Conservation (phyloP, 1,284 basidiomycete genomes). For the Moesziomyces sp. region DNA sequence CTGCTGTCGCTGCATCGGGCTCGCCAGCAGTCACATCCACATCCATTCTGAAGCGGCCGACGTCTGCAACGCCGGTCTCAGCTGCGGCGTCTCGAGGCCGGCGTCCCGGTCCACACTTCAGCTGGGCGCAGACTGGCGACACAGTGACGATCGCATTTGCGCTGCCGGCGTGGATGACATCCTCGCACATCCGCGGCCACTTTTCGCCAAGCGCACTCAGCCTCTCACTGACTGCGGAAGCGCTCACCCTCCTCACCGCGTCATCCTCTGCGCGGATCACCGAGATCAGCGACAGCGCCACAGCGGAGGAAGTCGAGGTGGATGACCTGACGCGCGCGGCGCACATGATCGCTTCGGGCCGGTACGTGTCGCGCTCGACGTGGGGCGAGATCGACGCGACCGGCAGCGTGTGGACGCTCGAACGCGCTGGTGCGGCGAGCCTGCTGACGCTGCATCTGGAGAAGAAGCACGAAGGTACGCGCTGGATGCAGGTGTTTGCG, state of each 20-base stretch:
- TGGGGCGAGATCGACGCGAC: slow-evolving; percentile 57
- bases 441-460: slow-evolving; percentile 58
- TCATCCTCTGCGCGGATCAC: slow-evolving; percentile 71
- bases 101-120: slow-evolving; percentile 71
- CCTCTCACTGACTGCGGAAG: slow-evolving; percentile 73
- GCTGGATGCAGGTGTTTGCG: slow-evolving; percentile 85
- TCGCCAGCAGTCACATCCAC: no score
- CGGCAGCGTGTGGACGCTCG: slow-evolving; percentile 56
- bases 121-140: slow-evolving; percentile 88
- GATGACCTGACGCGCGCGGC: slow-evolving; percentile 33
- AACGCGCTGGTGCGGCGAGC: slow-evolving; percentile 24
- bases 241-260: slow-evolving; percentile 23
- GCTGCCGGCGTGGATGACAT: slow-evolving; percentile 73
- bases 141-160: slow-evolving; percentile 84
- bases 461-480: slow-evolving; percentile 72
- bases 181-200: slow-evolving; percentile 66
- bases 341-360: slow-evolving; percentile 31
- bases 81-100: slow-evolving; percentile 7
- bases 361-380: slow-evolving; percentile 44
- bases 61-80: no score
- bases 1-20: no score
- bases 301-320: background rate
- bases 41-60: no score
- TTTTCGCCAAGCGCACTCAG: slow-evolving; percentile 78
- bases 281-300: slow-evolving; percentile 59